Evolutionary conservation across 257 asterid genomes (phyloP).

Genomic region (Hygrophila difformis): DNA sequence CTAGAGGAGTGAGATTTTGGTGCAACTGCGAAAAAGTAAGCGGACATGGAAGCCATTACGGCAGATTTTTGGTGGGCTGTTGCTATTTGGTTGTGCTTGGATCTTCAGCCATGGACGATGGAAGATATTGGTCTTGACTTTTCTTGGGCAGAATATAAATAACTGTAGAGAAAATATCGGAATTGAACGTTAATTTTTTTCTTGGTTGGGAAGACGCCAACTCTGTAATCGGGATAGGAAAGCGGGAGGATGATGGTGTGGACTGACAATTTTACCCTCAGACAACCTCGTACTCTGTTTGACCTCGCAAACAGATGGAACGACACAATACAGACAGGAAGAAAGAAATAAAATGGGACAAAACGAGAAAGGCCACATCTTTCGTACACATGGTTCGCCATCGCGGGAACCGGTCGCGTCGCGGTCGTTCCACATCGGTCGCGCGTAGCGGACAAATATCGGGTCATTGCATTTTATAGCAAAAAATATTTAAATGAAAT

Average conservation of each 20-base stretch:
- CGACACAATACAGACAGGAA: too few relatives aligned
- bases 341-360: too few relatives aligned
- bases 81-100: constrained; percentile 15
- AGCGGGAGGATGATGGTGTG: constrained; percentile 16
- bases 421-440: too few relatives aligned
- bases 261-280: constrained; percentile 18
- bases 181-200: constrained; percentile 15
- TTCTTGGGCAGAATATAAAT: not conserved
- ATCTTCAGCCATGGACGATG: constrained; percentile 30
- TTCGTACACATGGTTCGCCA: too few relatives aligned
- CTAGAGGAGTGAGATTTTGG: constrained; percentile 25
- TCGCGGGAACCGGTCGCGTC: too few relatives aligned
- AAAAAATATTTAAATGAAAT: too few relatives aligned
- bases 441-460: too few relatives aligned
- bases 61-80: constrained; percentile 4
- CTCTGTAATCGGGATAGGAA: not conserved
- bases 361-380: too few relatives aligned
- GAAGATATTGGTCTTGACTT: not conserved
- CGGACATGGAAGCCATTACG: constrained; percentile 62
- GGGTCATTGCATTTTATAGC: too few relatives aligned
- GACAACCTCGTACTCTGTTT: not conserved
- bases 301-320: too few relatives aligned
- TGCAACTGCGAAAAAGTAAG: constrained; percentile 33
- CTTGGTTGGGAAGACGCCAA: constrained; percentile 30
- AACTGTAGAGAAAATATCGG: too few relatives aligned